Evolutionary conservation across 1,139 yeast genomes (phyloP), one percentile per base, ranked within the genome.

Genomic region (Yamadazyma dushanensis): DNA sequence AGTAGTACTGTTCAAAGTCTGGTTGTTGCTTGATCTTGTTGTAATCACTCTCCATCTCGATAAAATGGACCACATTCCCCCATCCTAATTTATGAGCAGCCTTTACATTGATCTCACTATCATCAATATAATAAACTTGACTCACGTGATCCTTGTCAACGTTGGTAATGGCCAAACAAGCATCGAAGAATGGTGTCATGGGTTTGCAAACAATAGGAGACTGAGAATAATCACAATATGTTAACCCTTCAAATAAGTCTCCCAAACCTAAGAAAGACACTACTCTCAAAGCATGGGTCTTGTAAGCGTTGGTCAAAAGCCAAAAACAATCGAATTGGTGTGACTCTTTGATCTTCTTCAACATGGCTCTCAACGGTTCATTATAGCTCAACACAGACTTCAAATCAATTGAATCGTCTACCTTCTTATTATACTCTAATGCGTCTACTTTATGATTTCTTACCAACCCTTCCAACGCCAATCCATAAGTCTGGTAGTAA

Each of bases 231-330:
- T 92, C 95, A 63, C 98, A 92, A 61, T 68, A 92, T 0, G 97
- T 88, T 49, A 92, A 73, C 1, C 98, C 98, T 47, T 90, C 97
- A 54, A 92, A 90, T 39, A 88, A 57, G 56, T 90, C 97, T 16
- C 92, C 96, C 22, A 92, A 59, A 2, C 96, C 97, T 34, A 92
- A 69, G 37, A 90, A 69, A 27, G 81, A 72, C 15, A 89, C 72
- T 13, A 86, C 95, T 37, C 92, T 70, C 37, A 80, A 54, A 1
- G 94, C 97, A 57, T 92, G 97, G 51, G 78, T 87, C 56, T 83
- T 81, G 65, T 90, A 92, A 1, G 98, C 98, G 56, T 92, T 92
- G 11, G 98, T 92, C 51, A 89, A 83, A 31, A 92, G 71, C 98
- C 98, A 92, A 41, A 70, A 63, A 38, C 53, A 49, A 46, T 69